Base-by-base conservation (phyloP, 768 basidiomycete genomes). In the Phylloporus scabripes region DNA sequence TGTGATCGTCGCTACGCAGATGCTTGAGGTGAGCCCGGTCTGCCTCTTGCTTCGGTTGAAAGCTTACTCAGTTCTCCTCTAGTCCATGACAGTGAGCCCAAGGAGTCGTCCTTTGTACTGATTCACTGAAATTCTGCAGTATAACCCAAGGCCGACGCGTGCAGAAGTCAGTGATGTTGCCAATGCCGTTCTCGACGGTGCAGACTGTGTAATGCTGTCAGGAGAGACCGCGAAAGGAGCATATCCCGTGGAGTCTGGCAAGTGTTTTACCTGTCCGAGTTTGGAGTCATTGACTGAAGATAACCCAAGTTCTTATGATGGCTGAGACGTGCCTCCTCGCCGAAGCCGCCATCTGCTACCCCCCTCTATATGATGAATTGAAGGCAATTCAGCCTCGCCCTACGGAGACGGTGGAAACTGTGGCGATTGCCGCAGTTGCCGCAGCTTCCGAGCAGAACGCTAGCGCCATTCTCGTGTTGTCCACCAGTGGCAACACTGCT, bases 151-250 rank as follows among this genome's bases (percentile, higher is more conserved):
- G 50, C 96, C 96, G 39, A 99, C 96, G 61, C 93, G 96, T 67
- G 96, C 96, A 36, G 96, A 99, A 75, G 82, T 99, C 53, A 98
- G 94, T 66, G 96, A 99, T 66, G 96, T 98, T 49, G 96, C 96
- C 61, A 99, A 99, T 71, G 96, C 96, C 56, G 94, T 99, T 49
- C 84, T 99, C 42, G 96, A 99, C 66, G 96, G 96, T 51, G 83
- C 96, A 37, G 96, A 99, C 75, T 98, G 96, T 70, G 96, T 99
- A 69, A 99, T 99, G 96, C 74, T 99, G 68, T 97, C 95, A 18
- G 96, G 96, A 52, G 96, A 99, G 75, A 99, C 96, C 49, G 96
- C 96, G 51, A 99, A 98, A 77, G 96, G 96, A 53, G 74, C 79
- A 55, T 99, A 99, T 71, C 96, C 96, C 46, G 81, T 97, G 64